Conservation (phyloP, 192 early-diverging fungal species). For the Dissophora ornata region DNA sequence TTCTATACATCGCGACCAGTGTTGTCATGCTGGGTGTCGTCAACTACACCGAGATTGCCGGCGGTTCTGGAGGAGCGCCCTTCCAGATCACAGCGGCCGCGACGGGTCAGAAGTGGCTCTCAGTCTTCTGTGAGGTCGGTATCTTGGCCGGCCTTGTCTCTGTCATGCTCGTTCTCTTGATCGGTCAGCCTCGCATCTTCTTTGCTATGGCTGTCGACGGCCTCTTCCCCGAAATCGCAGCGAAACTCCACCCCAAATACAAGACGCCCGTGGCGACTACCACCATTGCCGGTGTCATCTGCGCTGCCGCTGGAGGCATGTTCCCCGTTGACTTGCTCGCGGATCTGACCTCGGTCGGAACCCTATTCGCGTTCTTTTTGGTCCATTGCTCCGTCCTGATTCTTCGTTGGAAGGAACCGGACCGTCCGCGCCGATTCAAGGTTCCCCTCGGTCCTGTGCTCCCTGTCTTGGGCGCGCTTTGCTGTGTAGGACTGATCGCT, state of each 20-base stretch:
- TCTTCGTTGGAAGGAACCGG: conserved; percentile 76
- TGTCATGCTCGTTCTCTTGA: conserved; percentile 78
- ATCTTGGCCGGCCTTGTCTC: conserved; percentile 82
- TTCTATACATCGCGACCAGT: conserved; percentile 78
- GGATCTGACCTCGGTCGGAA: conserved; percentile 90
- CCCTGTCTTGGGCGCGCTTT: conserved; percentile 70
- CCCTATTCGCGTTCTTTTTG: conserved; percentile 86
- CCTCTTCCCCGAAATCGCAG: conserved; percentile 77
- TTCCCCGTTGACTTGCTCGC: conserved; percentile 87
- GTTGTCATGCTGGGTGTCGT: conserved; percentile 80
- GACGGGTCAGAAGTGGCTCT: conserved; percentile 71
- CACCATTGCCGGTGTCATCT: conserved; percentile 70
- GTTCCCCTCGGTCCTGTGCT: conserved; percentile 76
- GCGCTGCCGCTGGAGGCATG: conserved; percentile 75
- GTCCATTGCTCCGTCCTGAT: conserved; percentile 81
- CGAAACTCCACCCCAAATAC: conserved; percentile 75
- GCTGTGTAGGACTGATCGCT: conserved; percentile 72
- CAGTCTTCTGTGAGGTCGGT: conserved; percentile 78
- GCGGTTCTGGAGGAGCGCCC: conserved; percentile 36
- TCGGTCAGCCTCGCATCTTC: conserved; percentile 91
- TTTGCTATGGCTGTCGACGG: conserved; percentile 94
- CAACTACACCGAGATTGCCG: conserved; percentile 63
- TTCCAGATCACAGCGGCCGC: conserved; percentile 63
- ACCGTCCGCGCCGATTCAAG: conserved; percentile 73
- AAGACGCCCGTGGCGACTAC: conserved; percentile 83